Percentiles rank a stretch among this genome's conserved stretches.
Conservation (phyloP, 2,329 filamentous ascomycete genomes). For the Cladophialophora bantiana region DNA sequence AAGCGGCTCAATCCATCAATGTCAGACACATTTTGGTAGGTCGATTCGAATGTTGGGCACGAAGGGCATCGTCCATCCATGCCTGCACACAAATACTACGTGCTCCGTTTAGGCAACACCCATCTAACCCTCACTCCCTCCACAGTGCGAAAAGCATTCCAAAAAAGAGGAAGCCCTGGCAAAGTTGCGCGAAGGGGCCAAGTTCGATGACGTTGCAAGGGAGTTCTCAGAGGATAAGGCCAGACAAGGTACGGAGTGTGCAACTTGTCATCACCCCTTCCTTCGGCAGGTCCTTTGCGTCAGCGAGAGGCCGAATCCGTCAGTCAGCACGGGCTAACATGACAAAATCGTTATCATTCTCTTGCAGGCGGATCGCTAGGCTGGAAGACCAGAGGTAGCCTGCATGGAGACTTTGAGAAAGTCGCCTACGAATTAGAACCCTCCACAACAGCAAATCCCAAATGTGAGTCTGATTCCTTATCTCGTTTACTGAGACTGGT, state of each 20-base stretch:
- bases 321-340: constrained; percentile 17
- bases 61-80: neutral
- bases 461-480: constrained; percentile 43
- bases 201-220: constrained; percentile 70
- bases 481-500: constrained; percentile 13
- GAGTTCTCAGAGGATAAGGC: constrained; percentile 73
- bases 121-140: neutral
- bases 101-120: neutral
- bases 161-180: constrained; percentile 71
- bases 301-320: constrained; percentile 15
- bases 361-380: constrained; percentile 64
- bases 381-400: constrained; percentile 66
- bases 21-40: constrained; percentile 68
- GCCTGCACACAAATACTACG: neutral
- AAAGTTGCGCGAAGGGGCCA: constrained; percentile 64
- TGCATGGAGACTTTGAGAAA: constrained; percentile 67
- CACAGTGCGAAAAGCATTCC: constrained; percentile 66
- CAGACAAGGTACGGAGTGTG: constrained; percentile 54
- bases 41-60: neutral
- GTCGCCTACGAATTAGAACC: constrained; percentile 68
- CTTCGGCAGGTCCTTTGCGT: constrained; percentile 10
- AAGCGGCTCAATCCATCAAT: constrained; percentile 69
- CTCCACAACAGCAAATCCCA: constrained; percentile 67
- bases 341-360: constrained; percentile 26
- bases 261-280: constrained; percentile 10